Evolutionary conservation across 306 rosid genomes (phyloP).

Genomic region (Pyrus bretschneideri): DNA sequence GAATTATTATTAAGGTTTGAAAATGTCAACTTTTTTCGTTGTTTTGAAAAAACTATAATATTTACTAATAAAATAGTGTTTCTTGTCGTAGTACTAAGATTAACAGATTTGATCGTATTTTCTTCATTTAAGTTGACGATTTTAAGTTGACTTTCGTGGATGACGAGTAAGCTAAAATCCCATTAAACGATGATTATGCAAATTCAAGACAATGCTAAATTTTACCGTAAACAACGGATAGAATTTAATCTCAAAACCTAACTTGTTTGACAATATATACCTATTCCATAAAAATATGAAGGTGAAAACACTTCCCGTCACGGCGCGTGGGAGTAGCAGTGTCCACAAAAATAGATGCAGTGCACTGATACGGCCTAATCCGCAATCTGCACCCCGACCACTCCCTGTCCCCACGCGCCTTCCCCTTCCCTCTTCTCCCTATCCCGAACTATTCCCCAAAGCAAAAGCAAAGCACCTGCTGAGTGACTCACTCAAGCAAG

Average conservation of each 20-base stretch:
- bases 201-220: neutral
- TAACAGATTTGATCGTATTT: too few species aligned
- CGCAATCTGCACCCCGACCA: neutral
- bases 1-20: neutral
- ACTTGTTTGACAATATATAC: neutral
- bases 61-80: too few species aligned
- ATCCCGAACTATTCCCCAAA: slow-evolving; percentile 8
- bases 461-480: neutral
- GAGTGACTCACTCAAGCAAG: neutral
- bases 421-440: neutral
- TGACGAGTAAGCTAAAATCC: neutral
- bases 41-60: too few species aligned
- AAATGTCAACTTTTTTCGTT: too few species aligned
- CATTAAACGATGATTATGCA: neutral
- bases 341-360: neutral
- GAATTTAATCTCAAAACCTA: too few species aligned
- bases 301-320: too few species aligned
- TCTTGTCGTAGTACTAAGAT: too few species aligned
- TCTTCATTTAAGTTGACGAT: too few species aligned
- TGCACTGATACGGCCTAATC: slow-evolving; percentile 5
- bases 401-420: slow-evolving; percentile 1
- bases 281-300: neutral
- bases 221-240: neutral
- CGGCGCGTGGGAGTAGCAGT: neutral
- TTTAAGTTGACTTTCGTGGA: too few species aligned